Percentiles rank a stretch among this genome's conserved stretches.
These are phyloP conservation scores for Linum usitatissimum DNA, from an alignment of 345 rosid genomes.

Conservation along the genomic window DNA sequence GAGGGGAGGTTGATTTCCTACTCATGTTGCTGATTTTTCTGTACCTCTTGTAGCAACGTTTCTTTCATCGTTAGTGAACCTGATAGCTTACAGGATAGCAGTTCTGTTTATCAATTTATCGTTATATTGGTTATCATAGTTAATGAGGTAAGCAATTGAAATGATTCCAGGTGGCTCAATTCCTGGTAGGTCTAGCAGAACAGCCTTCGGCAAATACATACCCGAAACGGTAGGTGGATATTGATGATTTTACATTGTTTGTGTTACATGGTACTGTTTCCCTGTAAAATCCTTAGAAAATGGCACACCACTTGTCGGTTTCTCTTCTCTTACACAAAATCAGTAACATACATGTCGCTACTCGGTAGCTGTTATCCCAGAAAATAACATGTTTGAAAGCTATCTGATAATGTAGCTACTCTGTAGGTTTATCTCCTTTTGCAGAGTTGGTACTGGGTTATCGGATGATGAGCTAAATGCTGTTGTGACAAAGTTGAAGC, in stretches of 20 bases:
- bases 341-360: too few relatives aligned
- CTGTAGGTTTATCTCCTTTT: conserved; percentile 81
- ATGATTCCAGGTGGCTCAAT: conserved; percentile 69
- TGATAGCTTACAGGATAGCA: neutral
- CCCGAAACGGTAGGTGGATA: conserved; percentile 57
- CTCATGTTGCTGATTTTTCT: conserved; percentile 9
- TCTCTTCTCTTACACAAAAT: neutral
- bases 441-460: conserved; percentile 95
- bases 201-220: conserved; percentile 44
- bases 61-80: neutral
- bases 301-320: neutral
- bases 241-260: neutral
- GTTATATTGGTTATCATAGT: neutral
- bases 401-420: neutral
- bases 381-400: neutral
- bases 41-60: neutral
- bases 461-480: conserved; percentile 76
- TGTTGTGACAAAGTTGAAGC: conserved; percentile 75
- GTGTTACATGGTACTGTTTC: neutral
- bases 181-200: conserved; percentile 85
- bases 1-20: conserved; percentile 56
- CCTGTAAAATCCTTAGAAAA: neutral
- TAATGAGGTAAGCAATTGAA: neutral
- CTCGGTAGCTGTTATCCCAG: too few relatives aligned
- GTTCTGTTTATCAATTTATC: neutral